Base-by-base conservation (phyloP, 805 yeast species). In the Blastobotrys peoriensis region DNA sequence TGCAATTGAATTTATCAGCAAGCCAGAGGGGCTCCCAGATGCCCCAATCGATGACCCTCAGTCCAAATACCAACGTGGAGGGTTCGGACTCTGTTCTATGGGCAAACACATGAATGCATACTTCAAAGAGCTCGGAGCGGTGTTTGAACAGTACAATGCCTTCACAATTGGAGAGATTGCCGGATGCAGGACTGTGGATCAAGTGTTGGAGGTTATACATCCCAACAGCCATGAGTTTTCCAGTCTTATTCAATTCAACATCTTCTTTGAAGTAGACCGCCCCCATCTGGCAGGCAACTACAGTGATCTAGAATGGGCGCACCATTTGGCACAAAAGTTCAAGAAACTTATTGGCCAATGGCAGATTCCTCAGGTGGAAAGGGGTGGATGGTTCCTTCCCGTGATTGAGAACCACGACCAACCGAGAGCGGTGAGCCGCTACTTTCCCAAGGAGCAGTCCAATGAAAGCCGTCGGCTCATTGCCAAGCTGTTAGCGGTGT, bases 141-240 rank as follows among this genome's bases (percentile, higher is more conserved):
- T 67, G 39, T 68, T 71, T 18, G 57, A 70, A 23, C 66, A 70
- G 47, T 73, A 72, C 52, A 76, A 75, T 54, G 74, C 65, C 36
- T 68, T 76, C 73, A 74, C 80, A 3, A 80, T 76, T 27, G 81
- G 81, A 38, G 81, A 76, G 56, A 74, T 73, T 39, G 76, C 77
- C 15, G 61, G 60, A 47, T 66, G 70, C 41, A 49, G 68, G 4
- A 65, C 66, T 40, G 28, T 21, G 2, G 40, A 43, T 13, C 51
- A 45, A 38, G 40, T 54, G 17, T 41, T 56, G 34, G 45, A 55
- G 23, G 49, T 46, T 21, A 59, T 55, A 15, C 53, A 54, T 3
- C 45, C 51, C 2, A 52, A 51, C 23, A 50, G 62, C 23, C 38
- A 47, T 5, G 62, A 59, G 47, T 44, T 59, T 59, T 59, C 46